These are phyloP conservation scores for Ophiostoma angusticollis DNA, from an alignment of 2,329 filamentous ascomycete genomes.

Conservation along the genomic window DNA sequence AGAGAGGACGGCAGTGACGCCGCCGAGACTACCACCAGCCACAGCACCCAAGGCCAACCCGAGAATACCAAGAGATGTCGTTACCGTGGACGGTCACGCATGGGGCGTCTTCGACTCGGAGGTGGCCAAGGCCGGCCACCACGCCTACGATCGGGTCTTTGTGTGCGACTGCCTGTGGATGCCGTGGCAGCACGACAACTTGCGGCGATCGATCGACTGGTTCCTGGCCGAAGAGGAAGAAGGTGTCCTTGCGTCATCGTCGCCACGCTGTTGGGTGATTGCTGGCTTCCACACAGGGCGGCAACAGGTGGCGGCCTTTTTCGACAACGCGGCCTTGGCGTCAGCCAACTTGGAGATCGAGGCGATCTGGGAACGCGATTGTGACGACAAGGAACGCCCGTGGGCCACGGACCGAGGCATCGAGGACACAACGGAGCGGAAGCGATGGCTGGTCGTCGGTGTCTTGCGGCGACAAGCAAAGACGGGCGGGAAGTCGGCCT, in stretches of 20 bases:
- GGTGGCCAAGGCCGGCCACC: constrained; percentile 16
- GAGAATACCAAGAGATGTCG: constrained; percentile 5
- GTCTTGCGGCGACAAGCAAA: constrained; percentile 30
- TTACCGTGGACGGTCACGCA: constrained; percentile 44
- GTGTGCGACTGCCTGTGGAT: constrained; percentile 67
- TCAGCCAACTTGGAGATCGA: constrained; percentile 46
- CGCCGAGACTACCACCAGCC: too few species aligned
- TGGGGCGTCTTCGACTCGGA: constrained; percentile 43
- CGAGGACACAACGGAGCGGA: constrained; percentile 50
- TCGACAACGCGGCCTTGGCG: constrained; percentile 33
- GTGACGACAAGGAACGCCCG: constrained; percentile 45
- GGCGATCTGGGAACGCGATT: constrained; percentile 56
- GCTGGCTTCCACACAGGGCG: constrained; percentile 63
- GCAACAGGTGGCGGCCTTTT: constrained; percentile 52
- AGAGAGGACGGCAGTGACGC: too few species aligned
- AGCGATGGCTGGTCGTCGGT: constrained; percentile 57
- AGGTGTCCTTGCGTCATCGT: constrained; percentile 19
- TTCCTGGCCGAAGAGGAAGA: constrained; percentile 34
- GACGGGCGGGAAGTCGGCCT: too few species aligned
- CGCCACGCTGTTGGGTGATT: constrained; percentile 48
- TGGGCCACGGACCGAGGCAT: constrained; percentile 48
- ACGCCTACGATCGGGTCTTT: constrained; percentile 48
- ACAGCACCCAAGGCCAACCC: background rate
- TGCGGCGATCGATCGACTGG: constrained; percentile 47
- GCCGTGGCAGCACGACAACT: constrained; percentile 56